A percentile compares a stretch with the other conserved stretches of the same genome.
Conservation (phyloP, 306 rosid genomes). For the Potentilla sterilis region DNA sequence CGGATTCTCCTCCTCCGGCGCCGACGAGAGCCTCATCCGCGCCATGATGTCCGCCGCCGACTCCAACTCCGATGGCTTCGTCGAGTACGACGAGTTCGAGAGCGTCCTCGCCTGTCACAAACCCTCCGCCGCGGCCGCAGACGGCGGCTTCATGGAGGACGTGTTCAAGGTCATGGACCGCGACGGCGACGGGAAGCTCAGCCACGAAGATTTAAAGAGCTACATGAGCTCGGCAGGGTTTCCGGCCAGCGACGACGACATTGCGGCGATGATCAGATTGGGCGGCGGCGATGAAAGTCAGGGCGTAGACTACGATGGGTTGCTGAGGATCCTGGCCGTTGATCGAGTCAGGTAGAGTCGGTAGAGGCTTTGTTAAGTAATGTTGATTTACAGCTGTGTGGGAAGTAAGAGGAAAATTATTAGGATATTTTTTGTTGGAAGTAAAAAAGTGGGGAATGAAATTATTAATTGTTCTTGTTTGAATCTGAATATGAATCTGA, state of each 20-base stretch:
- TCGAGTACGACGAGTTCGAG: constrained; percentile 90
- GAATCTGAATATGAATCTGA: neutral
- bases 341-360: constrained; percentile 23
- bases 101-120: constrained; percentile 39
- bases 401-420: neutral
- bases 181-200: constrained; percentile 84
- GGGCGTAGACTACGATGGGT: constrained; percentile 66
- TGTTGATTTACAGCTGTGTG: neutral
- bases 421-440: neutral
- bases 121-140: constrained; percentile 7
- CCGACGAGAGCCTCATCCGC: constrained; percentile 50
- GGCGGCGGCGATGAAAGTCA: constrained; percentile 56
- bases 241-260: constrained; percentile 54
- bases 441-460: neutral
- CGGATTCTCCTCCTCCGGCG: constrained; percentile 23
- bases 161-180: constrained; percentile 80
- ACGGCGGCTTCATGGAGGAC: constrained; percentile 65
- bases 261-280: constrained; percentile 60
- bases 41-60: constrained; percentile 84
- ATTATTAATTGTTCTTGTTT: neutral
- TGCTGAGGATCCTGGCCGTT: constrained; percentile 64
- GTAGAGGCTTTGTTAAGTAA: neutral
- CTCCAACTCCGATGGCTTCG: constrained; percentile 69
- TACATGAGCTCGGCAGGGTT: constrained; percentile 69
- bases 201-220: constrained; percentile 66